Evolutionary conservation across 2,329 filamentous ascomycete genomes (phyloP).

Genomic region (Epichloe aotearoae): DNA sequence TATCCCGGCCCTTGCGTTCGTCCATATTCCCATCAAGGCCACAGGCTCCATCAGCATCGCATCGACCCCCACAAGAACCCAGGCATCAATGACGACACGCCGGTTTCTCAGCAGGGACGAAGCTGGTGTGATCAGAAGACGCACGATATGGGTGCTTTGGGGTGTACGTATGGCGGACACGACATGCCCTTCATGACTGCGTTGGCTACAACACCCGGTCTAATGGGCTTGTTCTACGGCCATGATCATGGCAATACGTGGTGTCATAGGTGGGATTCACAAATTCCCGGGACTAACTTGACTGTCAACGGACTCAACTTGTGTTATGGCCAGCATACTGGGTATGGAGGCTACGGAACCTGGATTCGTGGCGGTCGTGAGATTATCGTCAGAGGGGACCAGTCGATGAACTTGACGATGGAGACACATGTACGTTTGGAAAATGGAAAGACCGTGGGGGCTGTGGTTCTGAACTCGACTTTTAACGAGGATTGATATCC

Average conservation of each 20-base stretch:
- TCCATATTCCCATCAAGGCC: slow-evolving; percentile 33
- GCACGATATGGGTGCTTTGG: slow-evolving; percentile 12
- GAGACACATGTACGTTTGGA: slow-evolving; percentile 51
- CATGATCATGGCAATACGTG: slow-evolving; percentile 54
- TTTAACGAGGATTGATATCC: slow-evolving; percentile 40
- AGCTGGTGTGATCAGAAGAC: slow-evolving; percentile 22
- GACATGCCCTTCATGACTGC: slow-evolving; percentile 52
- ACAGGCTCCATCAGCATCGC: slow-evolving; percentile 23
- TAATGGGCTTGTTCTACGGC: slow-evolving; percentile 47
- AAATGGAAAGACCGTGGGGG: slow-evolving; percentile 29
- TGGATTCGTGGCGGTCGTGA: slow-evolving; percentile 50
- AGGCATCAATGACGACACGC: slow-evolving; percentile 31
- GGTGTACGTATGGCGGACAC: slow-evolving; percentile 30
- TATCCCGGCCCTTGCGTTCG: slow-evolving; percentile 34
- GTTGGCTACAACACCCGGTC: slow-evolving; percentile 35
- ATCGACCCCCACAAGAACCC: slow-evolving; percentile 25
- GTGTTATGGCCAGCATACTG: slow-evolving; percentile 51
- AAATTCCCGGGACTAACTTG: slow-evolving; percentile 18
- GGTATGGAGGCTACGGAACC: slow-evolving; percentile 56
- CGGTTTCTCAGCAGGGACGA: slow-evolving; percentile 26
- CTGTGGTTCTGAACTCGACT: slow-evolving; percentile 39
- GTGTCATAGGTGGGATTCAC: slow-evolving; percentile 37
- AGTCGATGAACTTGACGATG: slow-evolving; percentile 25
- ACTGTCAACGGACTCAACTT: slow-evolving; percentile 30
- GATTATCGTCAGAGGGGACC: slow-evolving; percentile 31